A percentile compares a stretch with the other conserved stretches of the same genome.
These are phyloP conservation scores for Oropetium thomaeum DNA, from an alignment of 176 grass and related monocot genomes.

Conservation along the genomic window DNA sequence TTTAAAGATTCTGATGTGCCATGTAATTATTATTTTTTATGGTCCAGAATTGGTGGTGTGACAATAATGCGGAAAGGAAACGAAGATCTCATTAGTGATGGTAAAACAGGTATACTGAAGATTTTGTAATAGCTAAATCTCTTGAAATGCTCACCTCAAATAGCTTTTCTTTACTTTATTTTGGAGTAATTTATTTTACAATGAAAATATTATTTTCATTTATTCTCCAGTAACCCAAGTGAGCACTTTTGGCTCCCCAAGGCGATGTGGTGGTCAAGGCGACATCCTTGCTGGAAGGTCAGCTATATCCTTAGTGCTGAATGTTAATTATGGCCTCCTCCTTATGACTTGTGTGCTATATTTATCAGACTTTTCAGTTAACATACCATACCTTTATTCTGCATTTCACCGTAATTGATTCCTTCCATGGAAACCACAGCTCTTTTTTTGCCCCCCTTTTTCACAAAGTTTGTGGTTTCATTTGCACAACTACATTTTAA, in stretches of 20 bases:
- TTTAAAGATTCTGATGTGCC: not conserved
- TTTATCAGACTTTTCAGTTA: not conserved
- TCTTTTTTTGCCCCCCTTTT: too few relatives aligned
- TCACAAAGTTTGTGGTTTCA: not conserved
- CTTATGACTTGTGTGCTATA: not conserved
- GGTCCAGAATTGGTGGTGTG: conserved; percentile 69
- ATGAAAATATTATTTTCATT: conserved; percentile 8
- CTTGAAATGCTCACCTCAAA: not conserved
- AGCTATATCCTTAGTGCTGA: not conserved
- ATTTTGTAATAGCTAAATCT: not conserved
- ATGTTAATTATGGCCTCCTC: not conserved
- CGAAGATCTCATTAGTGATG: conserved; percentile 80
- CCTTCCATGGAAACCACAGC: conserved; percentile 6
- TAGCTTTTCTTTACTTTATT: not conserved
- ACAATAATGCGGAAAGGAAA: conserved; percentile 94
- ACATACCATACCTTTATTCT: not conserved
- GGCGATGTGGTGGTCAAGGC: conserved; percentile 95
- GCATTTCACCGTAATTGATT: conserved; percentile 1
- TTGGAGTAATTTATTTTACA: conserved; percentile 9
- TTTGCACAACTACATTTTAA: not conserved
- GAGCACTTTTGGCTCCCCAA: conserved; percentile 83
- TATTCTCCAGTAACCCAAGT: conserved; percentile 67
- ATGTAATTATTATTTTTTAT: not conserved
- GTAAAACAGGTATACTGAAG: conserved; percentile 70
- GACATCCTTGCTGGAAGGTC: conserved; percentile 98